phyloP scores from a whole-genome alignment of 768 basidiomycete species.

The Albatrellus ellisii region DNA sequence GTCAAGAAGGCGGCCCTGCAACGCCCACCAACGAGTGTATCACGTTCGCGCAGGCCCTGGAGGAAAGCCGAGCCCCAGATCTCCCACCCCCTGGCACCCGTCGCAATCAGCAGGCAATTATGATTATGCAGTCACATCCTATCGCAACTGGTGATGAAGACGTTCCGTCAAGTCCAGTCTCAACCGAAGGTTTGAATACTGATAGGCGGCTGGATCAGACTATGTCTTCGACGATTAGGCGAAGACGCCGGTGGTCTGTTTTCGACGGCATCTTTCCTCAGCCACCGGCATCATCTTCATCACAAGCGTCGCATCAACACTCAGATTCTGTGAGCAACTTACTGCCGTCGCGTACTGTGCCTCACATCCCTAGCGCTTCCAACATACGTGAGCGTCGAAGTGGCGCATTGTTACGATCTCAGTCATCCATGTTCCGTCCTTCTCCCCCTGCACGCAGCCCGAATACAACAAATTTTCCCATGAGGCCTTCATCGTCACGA shows the following conservation, averaged over 20 bases:
- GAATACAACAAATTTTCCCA: slow-evolving; percentile 8
- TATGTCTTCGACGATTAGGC: no score
- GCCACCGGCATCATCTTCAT: slow-evolving; percentile 17
- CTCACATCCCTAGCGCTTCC: not conserved
- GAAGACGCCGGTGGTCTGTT: slow-evolving; percentile 66
- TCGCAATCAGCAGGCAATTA: slow-evolving; percentile 54
- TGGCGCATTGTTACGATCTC: not conserved
- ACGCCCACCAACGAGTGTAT: slow-evolving; percentile 40
- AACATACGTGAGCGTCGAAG: slow-evolving; percentile 10
- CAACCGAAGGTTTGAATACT: no score
- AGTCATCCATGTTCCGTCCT: slow-evolving; percentile 11
- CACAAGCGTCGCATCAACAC: slow-evolving; percentile 17
- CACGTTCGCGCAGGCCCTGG: slow-evolving; percentile 56
- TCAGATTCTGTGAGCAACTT: slow-evolving; percentile 3
- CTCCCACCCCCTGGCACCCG: slow-evolving; percentile 57
- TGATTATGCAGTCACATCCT: slow-evolving; percentile 36
- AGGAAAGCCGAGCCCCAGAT: slow-evolving; percentile 70
- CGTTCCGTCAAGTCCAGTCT: slow-evolving; percentile 29
- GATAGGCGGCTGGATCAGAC: no score
- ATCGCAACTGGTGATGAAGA: slow-evolving; percentile 29
- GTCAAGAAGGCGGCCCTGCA: slow-evolving; percentile 8
- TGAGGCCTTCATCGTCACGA: slow-evolving; percentile 2
- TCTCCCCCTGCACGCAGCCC: slow-evolving; percentile 15
- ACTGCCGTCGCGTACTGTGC: slow-evolving; percentile 13
- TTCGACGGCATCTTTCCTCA: slow-evolving; percentile 32